Percentiles rank a stretch among this genome's conserved stretches.
These are phyloP conservation scores for Yamadazyma jaroonii DNA, from an alignment of 1,139 yeast genomes.

Conservation along the genomic window DNA sequence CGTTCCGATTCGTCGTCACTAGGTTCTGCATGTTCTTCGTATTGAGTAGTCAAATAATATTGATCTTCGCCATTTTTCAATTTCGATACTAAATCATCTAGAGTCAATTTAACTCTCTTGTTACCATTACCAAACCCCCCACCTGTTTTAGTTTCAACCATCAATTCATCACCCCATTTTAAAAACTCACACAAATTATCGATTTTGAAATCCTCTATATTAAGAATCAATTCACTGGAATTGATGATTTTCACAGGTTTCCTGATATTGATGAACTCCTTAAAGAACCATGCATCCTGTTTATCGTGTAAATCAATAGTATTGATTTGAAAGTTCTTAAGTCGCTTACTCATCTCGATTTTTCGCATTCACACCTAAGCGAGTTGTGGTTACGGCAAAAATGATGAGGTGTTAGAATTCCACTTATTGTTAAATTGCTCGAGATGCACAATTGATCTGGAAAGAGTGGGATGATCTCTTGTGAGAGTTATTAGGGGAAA, in stretches of 20 bases:
- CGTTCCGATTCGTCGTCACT: constrained; percentile 16
- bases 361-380: neutral
- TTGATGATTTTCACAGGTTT: constrained; percentile 37
- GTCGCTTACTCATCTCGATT: constrained; percentile 3
- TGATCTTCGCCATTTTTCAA: constrained; percentile 35
- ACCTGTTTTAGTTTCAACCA: constrained; percentile 53
- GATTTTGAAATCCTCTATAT: constrained; percentile 23
- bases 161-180: constrained; percentile 32
- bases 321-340: constrained; percentile 3
- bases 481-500: too few species aligned
- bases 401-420: too few species aligned
- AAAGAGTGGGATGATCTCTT: too few species aligned
- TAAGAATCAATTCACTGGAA: constrained; percentile 4
- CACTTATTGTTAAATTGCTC: too few species aligned
- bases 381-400: neutral
- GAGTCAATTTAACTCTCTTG: constrained; percentile 45
- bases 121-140: constrained; percentile 70
- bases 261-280: constrained; percentile 27
- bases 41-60: constrained; percentile 67
- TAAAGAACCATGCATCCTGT: constrained; percentile 19
- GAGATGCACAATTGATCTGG: too few species aligned
- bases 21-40: constrained; percentile 30
- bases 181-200: constrained; percentile 33
- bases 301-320: constrained; percentile 2
- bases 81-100: constrained; percentile 43